These are phyloP conservation scores for Kuraishia piskuri DNA, from an alignment of 805 yeast genomes.

Conservation along the genomic window DNA sequence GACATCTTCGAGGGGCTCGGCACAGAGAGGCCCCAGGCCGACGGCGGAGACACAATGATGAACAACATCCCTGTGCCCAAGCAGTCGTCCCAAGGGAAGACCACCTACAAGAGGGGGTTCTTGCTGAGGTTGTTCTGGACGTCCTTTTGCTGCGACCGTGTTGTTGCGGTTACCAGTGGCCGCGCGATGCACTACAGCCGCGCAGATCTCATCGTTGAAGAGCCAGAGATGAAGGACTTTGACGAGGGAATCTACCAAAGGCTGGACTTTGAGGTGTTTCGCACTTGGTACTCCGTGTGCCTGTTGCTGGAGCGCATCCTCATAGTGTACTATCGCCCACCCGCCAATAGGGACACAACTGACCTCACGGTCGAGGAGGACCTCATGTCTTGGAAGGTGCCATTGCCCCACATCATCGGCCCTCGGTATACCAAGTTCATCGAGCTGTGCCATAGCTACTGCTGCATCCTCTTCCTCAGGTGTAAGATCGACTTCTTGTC, in stretches of 20 bases:
- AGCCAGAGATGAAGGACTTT: constrained; percentile 15
- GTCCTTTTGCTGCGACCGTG: constrained; percentile 20
- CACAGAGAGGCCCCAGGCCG: not conserved
- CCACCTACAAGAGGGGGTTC: constrained; percentile 14
- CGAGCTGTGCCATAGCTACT: constrained; percentile 11
- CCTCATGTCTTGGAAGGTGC: constrained; percentile 8
- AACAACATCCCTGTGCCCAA: not conserved
- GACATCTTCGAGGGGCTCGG: constrained; percentile 8
- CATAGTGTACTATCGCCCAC: constrained; percentile 18
- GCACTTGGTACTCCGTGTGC: constrained; percentile 14
- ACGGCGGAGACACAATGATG: not conserved
- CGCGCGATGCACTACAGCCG: constrained; percentile 17
- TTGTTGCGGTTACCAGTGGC: constrained; percentile 18
- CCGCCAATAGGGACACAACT: constrained; percentile 16
- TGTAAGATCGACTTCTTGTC: constrained; percentile 20
- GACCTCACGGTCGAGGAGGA: constrained; percentile 16
- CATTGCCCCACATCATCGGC: constrained; percentile 6
- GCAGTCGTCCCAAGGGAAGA: constrained; percentile 6
- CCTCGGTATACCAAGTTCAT: constrained; percentile 10
- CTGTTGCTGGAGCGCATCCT: constrained; percentile 18
- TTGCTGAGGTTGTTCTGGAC: constrained; percentile 21
- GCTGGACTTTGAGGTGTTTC: constrained; percentile 17
- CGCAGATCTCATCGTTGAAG: constrained; percentile 18
- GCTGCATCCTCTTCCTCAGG: constrained; percentile 17
- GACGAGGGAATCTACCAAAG: constrained; percentile 11